Evolutionary conservation across 257 asterid genomes (phyloP).

Genomic region (Solanum pimpinellifolium): DNA sequence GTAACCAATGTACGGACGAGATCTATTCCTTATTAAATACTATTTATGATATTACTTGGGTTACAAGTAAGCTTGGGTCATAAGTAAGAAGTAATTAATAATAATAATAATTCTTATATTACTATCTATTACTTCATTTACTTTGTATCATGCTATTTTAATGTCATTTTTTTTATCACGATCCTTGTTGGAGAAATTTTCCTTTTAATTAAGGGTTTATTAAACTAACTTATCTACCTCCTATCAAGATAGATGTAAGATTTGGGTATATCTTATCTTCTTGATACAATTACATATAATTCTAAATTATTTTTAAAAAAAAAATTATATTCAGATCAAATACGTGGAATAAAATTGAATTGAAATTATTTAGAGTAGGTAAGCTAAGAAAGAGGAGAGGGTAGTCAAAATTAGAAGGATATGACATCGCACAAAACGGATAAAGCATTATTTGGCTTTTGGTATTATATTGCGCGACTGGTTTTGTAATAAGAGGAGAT

Average conservation of each 20-base stretch:
- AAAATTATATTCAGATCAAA: too few relatives aligned
- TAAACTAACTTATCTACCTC: neutral
- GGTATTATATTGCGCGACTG: neutral
- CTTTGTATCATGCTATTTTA: neutral
- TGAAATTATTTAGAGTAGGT: neutral
- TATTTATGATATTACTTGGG: too few relatives aligned
- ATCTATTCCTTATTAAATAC: too few relatives aligned
- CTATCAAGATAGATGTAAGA: neutral
- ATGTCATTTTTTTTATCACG: neutral
- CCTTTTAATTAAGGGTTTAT: neutral
- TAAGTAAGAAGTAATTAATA: too few relatives aligned
- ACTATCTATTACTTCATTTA: neutral
- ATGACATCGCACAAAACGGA: neutral
- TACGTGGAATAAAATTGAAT: neutral
- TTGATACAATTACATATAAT: too few relatives aligned
- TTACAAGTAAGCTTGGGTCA: too few relatives aligned
- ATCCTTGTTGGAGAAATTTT: neutral
- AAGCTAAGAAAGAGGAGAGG: neutral
- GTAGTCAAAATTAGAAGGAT: neutral
- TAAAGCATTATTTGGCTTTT: neutral
- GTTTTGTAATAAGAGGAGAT: neutral
- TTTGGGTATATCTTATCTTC: too few relatives aligned
- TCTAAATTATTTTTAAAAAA: too few relatives aligned
- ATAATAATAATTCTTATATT: neutral
- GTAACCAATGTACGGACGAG: too few relatives aligned